Conservation (phyloP, 1,284 basidiomycete genomes). For the Calocybe gambosa region DNA sequence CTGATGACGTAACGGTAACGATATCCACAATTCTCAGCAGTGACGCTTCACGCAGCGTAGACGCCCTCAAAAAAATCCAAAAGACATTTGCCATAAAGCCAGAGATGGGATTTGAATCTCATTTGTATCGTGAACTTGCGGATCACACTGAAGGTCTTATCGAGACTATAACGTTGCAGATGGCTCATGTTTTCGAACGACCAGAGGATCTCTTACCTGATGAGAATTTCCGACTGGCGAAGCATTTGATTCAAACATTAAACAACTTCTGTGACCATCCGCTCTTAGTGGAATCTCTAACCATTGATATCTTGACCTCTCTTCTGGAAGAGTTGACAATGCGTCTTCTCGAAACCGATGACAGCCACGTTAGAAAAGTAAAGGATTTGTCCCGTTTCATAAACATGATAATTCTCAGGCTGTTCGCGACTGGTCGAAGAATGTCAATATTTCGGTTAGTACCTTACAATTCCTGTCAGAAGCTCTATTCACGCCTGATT, state of each 20-base stretch:
- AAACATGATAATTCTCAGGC: conserved; percentile 94
- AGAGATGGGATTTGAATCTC: conserved; percentile 61
- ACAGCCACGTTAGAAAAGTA: conserved; percentile 66
- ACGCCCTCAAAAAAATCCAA: conserved; percentile 89
- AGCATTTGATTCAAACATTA: conserved; percentile 92
- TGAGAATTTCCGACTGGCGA: conserved; percentile 85
- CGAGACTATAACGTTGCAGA: conserved; percentile 83
- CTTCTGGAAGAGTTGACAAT: conserved; percentile 85
- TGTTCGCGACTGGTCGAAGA: conserved; percentile 87
- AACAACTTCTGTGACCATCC: conserved; percentile 88
- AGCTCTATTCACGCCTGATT: conserved; percentile 6
- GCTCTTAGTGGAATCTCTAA: conserved; percentile 75
- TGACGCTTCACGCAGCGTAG: conserved; percentile 82
- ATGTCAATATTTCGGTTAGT: conserved; percentile 89
- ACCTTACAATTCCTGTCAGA: conserved; percentile 9
- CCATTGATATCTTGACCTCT: conserved; percentile 72
- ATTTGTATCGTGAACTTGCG: conserved; percentile 70
- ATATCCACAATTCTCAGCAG: conserved; percentile 83
- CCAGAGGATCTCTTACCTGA: conserved; percentile 67
- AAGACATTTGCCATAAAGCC: conserved; percentile 71
- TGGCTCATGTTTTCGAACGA: conserved; percentile 83
- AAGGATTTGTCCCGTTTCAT: conserved; percentile 93
- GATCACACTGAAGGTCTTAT: conserved; percentile 84
- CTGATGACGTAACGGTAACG: conserved; percentile 66
- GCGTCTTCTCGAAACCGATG: conserved; percentile 88